phyloP scores from a whole-genome alignment of 2,329 filamentous ascomycete species.

The Alternaria sp. region DNA sequence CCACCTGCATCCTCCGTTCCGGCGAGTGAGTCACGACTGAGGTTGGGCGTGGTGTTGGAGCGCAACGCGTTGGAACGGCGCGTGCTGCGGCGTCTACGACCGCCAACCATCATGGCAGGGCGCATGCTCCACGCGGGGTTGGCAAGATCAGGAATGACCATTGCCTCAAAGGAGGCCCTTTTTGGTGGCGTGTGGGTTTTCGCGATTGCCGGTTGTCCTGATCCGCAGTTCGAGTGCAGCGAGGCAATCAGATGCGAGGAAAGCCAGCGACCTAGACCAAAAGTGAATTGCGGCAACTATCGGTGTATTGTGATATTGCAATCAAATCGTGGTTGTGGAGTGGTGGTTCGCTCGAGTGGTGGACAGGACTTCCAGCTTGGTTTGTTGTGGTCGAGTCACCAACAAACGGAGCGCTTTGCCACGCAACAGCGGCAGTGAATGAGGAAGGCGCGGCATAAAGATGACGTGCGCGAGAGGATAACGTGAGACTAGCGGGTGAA shows the following conservation, averaged over 20 bases:
- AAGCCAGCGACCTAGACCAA: background rate
- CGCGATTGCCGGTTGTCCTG: background rate
- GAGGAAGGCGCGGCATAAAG: slow-evolving; percentile 23
- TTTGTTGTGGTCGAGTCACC: slow-evolving; percentile 24
- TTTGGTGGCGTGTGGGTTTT: background rate
- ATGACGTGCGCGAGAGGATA: slow-evolving; percentile 10
- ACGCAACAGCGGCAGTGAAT: slow-evolving; percentile 13
- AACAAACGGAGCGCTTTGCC: slow-evolving; percentile 24
- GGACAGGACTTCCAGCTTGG: slow-evolving; percentile 4
- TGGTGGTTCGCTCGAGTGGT: background rate
- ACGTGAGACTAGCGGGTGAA: slow-evolving; percentile 3
- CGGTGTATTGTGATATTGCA: background rate
- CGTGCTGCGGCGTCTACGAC: slow-evolving; percentile 31
- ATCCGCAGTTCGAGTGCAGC: background rate
- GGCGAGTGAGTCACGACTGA: slow-evolving; percentile 16
- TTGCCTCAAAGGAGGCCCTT: background rate
- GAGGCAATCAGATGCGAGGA: background rate
- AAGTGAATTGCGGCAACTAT: background rate
- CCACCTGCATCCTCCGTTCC: slow-evolving; percentile 14
- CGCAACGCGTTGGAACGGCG: slow-evolving; percentile 30
- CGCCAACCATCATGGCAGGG: slow-evolving; percentile 23
- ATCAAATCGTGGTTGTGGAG: background rate
- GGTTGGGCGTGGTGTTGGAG: slow-evolving; percentile 27
- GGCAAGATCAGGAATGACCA: slow-evolving; percentile 7
- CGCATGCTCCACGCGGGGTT: slow-evolving; percentile 11